Percentiles rank a stretch among this genome's conserved stretches.
Evolutionary conservation across 768 basidiomycete species (phyloP).

Genomic region (Lactifluus piperatus): DNA sequence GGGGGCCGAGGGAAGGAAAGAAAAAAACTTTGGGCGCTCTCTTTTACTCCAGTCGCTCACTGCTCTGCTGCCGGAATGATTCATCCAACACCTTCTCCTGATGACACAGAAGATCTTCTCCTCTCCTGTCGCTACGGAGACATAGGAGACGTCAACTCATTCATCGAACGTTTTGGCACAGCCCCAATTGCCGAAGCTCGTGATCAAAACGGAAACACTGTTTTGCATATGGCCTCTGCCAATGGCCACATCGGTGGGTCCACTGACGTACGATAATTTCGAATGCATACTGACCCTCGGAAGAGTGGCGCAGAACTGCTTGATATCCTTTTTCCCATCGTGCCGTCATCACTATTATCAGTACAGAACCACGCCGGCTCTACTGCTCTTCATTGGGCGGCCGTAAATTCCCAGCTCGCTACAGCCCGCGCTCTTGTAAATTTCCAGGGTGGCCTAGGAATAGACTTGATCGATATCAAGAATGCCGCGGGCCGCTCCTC

Average conservation of each 20-base stretch:
- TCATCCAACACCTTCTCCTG: conserved; percentile 23
- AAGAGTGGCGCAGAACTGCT: conserved; percentile 60
- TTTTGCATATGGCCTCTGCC: conserved; percentile 79
- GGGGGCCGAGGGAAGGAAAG: neutral
- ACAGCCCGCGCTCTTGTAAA: conserved; percentile 52
- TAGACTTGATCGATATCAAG: conserved; percentile 65
- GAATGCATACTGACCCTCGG: conserved; percentile 31
- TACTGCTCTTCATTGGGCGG: conserved; percentile 88
- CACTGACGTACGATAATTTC: neutral
- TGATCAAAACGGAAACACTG: conserved; percentile 73
- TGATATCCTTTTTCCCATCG: conserved; percentile 57
- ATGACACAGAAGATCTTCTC: conserved; percentile 64
- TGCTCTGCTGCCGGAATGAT: neutral
- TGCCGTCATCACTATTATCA: conserved; percentile 45
- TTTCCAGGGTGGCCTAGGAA: conserved; percentile 48
- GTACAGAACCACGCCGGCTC: conserved; percentile 64
- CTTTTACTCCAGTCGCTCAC: neutral
- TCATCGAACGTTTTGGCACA: conserved; percentile 49
- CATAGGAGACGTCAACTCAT: conserved; percentile 63
- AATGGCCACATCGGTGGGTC: conserved; percentile 81
- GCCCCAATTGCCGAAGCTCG: conserved; percentile 39
- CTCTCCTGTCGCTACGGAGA: conserved; percentile 87
- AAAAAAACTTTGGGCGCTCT: neutral
- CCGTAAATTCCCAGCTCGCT: conserved; percentile 69
- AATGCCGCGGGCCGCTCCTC: conserved; percentile 66